Conservation (phyloP, 2,329 filamentous ascomycete species). For the Ascosphaera apis region DNA sequence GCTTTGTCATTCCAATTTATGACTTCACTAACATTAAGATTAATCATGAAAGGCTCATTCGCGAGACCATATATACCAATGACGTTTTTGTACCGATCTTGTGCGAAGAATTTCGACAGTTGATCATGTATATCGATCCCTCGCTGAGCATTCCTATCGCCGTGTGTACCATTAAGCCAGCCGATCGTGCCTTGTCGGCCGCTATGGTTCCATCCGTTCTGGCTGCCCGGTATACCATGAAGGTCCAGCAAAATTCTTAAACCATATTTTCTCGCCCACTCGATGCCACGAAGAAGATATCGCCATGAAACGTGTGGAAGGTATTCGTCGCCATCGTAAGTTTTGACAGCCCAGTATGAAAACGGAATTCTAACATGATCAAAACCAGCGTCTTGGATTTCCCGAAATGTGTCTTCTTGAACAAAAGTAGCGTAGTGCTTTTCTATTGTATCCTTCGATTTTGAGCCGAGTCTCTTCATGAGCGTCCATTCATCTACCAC, state of each 20-base stretch:
- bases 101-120: constrained; percentile 77
- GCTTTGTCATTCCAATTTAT: constrained; percentile 59
- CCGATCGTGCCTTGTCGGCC: constrained; percentile 57
- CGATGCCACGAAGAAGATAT: constrained; percentile 76
- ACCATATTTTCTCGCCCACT: constrained; percentile 82
- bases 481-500: constrained; percentile 82
- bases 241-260: constrained; percentile 81
- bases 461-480: constrained; percentile 42
- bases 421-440: constrained; percentile 81
- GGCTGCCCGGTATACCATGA: constrained; percentile 74
- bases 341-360: constrained; percentile 81
- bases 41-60: constrained; percentile 82
- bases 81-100: constrained; percentile 78
- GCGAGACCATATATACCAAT: constrained; percentile 80
- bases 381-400: constrained; percentile 68
- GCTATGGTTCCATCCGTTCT: constrained; percentile 97
- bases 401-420: constrained; percentile 57
- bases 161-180: constrained; percentile 83
- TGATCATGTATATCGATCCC: constrained; percentile 72
- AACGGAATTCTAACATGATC: constrained; percentile 95
- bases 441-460: constrained; percentile 49
- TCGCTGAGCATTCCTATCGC: constrained; percentile 52
- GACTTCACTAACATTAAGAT: constrained; percentile 40
- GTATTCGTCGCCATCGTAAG: constrained; percentile 71
- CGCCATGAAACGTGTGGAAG: constrained; percentile 73